These are phyloP conservation scores for Calonectria hawksworthii DNA, from an alignment of 2,329 filamentous ascomycete species.

Conservation along the genomic window DNA sequence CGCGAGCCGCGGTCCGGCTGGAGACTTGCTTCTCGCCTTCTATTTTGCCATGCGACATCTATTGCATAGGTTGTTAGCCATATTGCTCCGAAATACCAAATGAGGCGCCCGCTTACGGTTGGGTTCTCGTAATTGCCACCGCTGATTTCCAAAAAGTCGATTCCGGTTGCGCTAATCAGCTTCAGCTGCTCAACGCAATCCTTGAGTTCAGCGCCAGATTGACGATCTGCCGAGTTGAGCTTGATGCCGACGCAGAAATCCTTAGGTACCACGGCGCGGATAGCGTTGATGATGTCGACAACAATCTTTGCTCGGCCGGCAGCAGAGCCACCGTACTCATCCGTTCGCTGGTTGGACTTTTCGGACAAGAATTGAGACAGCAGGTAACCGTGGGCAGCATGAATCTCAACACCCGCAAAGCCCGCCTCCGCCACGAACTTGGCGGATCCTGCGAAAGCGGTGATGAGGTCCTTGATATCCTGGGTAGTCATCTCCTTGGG, in stretches of 20 bases:
- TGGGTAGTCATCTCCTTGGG: neutral
- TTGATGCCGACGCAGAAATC: conserved; percentile 12
- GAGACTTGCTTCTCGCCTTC: neutral
- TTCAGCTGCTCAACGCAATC: neutral
- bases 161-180: neutral
- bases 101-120: neutral
- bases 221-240: conserved; percentile 7
- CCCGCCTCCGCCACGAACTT: neutral
- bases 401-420: conserved; percentile 1
- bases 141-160: conserved; percentile 9
- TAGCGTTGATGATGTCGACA: neutral
- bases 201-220: neutral
- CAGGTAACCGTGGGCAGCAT: conserved; percentile 14
- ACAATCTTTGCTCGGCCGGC: conserved; percentile 5
- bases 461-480: neutral
- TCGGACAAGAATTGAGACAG: conserved; percentile 8
- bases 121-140: conserved; percentile 3
- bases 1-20: neutral
- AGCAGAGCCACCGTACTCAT: conserved; percentile 3
- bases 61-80: neutral
- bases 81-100: neutral
- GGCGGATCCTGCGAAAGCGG: neutral
- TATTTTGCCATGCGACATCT: neutral
- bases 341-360: conserved; percentile 7
- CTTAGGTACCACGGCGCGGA: neutral